A percentile compares a stretch with the other conserved stretches of the same genome.
Conservation (phyloP, 768 basidiomycete species). For the Lentinus tigrinus region DNA sequence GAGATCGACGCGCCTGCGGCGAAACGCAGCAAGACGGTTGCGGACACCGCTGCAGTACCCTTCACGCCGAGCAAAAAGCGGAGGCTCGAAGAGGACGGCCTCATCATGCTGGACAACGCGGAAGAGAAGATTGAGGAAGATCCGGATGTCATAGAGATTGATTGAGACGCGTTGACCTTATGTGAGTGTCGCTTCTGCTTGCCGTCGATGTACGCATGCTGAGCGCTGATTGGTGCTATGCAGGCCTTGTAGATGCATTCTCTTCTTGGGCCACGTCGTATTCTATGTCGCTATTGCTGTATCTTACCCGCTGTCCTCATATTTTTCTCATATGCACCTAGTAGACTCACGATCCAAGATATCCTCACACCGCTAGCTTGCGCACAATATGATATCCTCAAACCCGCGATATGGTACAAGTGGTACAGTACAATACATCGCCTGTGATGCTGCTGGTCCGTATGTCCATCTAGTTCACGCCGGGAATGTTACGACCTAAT, state of each 20-base stretch:
- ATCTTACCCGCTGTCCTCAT: neutral
- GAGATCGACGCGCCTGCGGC: slow-evolving; percentile 45
- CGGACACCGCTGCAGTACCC: slow-evolving; percentile 24
- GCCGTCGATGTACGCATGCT: neutral
- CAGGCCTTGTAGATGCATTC: neutral
- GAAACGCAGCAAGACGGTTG: slow-evolving; percentile 45
- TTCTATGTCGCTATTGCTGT: slow-evolving; percentile 15
- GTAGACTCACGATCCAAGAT: neutral
- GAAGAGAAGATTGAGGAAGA: slow-evolving; percentile 51
- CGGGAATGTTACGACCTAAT: slow-evolving; percentile 24
- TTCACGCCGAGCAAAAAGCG: slow-evolving; percentile 64
- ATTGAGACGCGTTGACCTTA: slow-evolving; percentile 27
- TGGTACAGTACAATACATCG: neutral
- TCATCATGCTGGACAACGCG: slow-evolving; percentile 62
- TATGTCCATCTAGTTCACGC: slow-evolving; percentile 18
- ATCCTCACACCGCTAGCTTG: no score
- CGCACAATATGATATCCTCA: no score
- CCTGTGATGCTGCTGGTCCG: neutral
- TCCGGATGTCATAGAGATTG: slow-evolving; percentile 54
- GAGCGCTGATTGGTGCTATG: neutral
- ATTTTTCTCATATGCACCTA: neutral
- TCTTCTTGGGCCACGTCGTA: slow-evolving; percentile 8
- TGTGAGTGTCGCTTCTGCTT: neutral
- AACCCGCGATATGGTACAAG: neutral
- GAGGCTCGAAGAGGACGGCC: slow-evolving; percentile 70